Conservation (phyloP, 768 basidiomycete genomes). For the Pleurotus eryngii region DNA sequence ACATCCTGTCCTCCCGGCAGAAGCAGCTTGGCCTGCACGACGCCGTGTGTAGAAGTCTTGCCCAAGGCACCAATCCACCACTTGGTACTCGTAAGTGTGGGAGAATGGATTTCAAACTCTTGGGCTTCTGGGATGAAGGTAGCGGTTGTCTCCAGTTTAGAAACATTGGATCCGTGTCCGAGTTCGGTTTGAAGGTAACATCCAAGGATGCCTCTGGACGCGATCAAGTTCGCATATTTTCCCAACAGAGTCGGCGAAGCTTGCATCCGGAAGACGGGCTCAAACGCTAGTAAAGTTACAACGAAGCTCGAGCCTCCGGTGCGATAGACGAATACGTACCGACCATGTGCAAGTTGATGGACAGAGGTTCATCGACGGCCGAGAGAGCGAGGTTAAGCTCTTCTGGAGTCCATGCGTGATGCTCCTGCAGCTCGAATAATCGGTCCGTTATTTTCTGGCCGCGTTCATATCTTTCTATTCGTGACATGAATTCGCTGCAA, state of each 20-base stretch:
- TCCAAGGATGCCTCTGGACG: conserved; percentile 59
- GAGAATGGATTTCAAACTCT: conserved; percentile 76
- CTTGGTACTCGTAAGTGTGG: conserved; percentile 70
- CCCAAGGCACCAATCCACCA: conserved; percentile 82
- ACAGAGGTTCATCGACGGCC: conserved; percentile 49
- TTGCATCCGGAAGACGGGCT: conserved; percentile 65
- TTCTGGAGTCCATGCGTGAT: conserved; percentile 48
- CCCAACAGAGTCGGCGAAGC: conserved; percentile 50
- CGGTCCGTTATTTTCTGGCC: conserved; percentile 53
- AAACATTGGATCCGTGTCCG: conserved; percentile 74
- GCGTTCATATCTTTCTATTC: conserved; percentile 54
- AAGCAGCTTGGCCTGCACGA: conserved; percentile 73
- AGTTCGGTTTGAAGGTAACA: conserved; percentile 79
- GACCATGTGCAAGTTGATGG: conserved; percentile 36
- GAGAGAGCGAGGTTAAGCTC: conserved; percentile 45
- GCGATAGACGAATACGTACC: conserved; percentile 25
- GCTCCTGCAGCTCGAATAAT: conserved; percentile 54
- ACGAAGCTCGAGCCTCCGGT: background rate
- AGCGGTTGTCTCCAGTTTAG: conserved; percentile 69
- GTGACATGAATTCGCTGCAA: conserved; percentile 52
- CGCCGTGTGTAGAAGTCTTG: conserved; percentile 70
- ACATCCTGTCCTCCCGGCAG: conserved; percentile 56
- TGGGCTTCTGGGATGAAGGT: conserved; percentile 63
- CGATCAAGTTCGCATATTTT: conserved; percentile 48
- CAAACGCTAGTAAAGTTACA: conserved; percentile 47